Percentiles rank a stretch among this genome's conserved stretches.
Evolutionary conservation across 306 rosid genomes (phyloP).

Genomic region (Cucumis hystrix): DNA sequence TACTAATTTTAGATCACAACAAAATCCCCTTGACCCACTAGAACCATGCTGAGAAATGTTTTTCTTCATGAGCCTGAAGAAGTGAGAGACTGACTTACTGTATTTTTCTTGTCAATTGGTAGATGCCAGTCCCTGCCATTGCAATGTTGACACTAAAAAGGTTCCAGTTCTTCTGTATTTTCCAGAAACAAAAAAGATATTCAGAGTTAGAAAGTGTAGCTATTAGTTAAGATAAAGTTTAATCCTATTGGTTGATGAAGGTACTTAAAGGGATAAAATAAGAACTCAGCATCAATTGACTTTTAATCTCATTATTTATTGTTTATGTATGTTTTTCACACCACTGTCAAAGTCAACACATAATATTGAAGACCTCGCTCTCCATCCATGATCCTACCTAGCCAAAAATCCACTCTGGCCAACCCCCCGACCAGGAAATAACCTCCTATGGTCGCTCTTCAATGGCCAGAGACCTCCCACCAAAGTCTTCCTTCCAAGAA

Average conservation of each 20-base stretch:
- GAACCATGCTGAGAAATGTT: neutral
- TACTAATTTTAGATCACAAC: neutral
- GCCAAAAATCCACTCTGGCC: neutral
- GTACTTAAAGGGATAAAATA: neutral
- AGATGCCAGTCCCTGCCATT: conserved; percentile 86
- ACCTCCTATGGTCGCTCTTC: neutral
- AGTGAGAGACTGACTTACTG: conserved; percentile 28
- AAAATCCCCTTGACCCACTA: neutral
- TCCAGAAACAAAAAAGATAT: neutral
- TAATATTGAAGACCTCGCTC: neutral
- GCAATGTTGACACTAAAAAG: conserved; percentile 79
- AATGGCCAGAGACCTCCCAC: neutral
- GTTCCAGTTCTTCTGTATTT: conserved; percentile 91
- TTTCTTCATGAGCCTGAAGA: neutral
- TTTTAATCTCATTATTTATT: neutral
- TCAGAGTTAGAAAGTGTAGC: neutral
- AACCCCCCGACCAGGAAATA: neutral
- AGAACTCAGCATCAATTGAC: neutral
- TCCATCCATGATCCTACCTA: neutral
- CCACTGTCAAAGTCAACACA: neutral
- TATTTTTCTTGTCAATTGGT: conserved; percentile 78
- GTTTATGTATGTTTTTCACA: neutral
- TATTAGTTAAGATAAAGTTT: neutral
- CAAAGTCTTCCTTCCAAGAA: neutral
- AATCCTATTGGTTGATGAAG: neutral